Percentiles rank a stretch among this genome's conserved stretches.
Evolutionary conservation across 1,284 basidiomycete genomes (phyloP).

Genomic region (Leccinum fallax): DNA sequence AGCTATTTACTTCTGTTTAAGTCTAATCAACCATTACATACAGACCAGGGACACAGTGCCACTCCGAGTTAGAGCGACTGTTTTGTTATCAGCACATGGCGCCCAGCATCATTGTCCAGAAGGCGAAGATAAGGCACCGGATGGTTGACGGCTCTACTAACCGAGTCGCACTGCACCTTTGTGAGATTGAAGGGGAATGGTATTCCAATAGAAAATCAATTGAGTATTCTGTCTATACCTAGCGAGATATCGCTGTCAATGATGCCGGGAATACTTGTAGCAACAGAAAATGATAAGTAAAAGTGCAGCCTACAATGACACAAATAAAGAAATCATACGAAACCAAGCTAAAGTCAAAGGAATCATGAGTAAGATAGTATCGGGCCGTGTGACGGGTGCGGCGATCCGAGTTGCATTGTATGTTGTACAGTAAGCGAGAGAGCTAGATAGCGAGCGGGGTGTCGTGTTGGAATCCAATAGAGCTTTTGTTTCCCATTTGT

Average conservation of each 20-base stretch:
- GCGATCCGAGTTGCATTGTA: conserved; percentile 24
- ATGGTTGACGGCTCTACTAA: not conserved
- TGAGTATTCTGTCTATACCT: conserved; percentile 31
- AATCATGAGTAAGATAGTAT: conserved; percentile 23
- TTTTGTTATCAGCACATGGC: not conserved
- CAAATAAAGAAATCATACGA: conserved; percentile 32
- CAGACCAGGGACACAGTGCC: not conserved
- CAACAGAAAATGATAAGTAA: conserved; percentile 36
- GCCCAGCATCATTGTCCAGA: not conserved
- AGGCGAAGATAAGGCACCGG: not conserved
- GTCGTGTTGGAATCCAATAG: conserved; percentile 15
- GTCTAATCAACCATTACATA: conserved; percentile 20
- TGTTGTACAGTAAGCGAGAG: conserved; percentile 32
- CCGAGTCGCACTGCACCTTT: not conserved
- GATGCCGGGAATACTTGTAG: conserved; percentile 35
- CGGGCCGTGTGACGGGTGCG: conserved; percentile 13
- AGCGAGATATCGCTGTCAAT: conserved; percentile 32
- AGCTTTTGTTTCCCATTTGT: conserved; percentile 14
- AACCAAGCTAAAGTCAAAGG: conserved; percentile 22
- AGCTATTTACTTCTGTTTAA: conserved; percentile 30
- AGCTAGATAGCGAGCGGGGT: conserved; percentile 20
- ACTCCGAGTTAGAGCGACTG: not conserved
- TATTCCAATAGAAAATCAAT: conserved; percentile 21
- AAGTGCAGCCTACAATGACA: conserved; percentile 28
- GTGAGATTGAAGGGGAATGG: not conserved